Conservation (phyloP, 2,329 filamentous ascomycete species). For the Hirsutella rhossiliensis region DNA sequence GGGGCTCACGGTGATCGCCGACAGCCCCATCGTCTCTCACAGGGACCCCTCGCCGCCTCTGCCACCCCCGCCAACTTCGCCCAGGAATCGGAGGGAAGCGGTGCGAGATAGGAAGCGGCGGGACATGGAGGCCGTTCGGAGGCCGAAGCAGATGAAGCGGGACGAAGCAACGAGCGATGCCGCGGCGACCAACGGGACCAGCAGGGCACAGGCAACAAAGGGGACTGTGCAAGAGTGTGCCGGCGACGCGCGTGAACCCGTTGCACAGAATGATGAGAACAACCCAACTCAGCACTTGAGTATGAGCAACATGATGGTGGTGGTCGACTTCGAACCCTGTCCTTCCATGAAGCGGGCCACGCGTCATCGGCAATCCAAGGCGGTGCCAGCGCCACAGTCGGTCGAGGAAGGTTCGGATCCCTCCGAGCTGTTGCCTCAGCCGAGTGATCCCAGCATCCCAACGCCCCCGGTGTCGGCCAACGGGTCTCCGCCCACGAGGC, state of each 20-base stretch:
- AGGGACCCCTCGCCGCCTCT: conserved; percentile 7
- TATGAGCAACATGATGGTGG: conserved; percentile 26
- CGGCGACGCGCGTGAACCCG: not conserved
- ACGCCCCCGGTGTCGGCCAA: conserved; percentile 19
- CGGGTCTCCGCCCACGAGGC: conserved; percentile 14
- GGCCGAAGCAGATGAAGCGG: conserved; percentile 11
- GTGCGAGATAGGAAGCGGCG: conserved; percentile 27
- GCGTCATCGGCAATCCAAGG: not conserved
- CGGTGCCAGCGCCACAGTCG: not conserved
- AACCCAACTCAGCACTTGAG: conserved; percentile 6
- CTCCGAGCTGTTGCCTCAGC: not conserved
- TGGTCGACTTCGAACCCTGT: conserved; percentile 22
- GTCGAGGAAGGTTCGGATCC: not conserved
- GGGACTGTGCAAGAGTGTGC: too few species aligned
- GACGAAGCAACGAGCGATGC: conserved; percentile 1
- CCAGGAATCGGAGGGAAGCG: conserved; percentile 21
- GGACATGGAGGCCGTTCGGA: conserved; percentile 24
- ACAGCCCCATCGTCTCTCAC: conserved; percentile 8
- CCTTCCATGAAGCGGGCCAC: conserved; percentile 2
- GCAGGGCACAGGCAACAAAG: not conserved
- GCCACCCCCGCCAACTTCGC: conserved; percentile 7
- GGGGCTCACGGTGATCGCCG: conserved; percentile 3
- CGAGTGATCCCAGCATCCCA: conserved; percentile 8
- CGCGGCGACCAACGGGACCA: not conserved
- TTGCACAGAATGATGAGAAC: not conserved